Percentiles rank a stretch among this genome's conserved stretches.
These are phyloP conservation scores for Kluyveromyces aestuarii DNA, from an alignment of 805 yeast genomes.

Conservation along the genomic window DNA sequence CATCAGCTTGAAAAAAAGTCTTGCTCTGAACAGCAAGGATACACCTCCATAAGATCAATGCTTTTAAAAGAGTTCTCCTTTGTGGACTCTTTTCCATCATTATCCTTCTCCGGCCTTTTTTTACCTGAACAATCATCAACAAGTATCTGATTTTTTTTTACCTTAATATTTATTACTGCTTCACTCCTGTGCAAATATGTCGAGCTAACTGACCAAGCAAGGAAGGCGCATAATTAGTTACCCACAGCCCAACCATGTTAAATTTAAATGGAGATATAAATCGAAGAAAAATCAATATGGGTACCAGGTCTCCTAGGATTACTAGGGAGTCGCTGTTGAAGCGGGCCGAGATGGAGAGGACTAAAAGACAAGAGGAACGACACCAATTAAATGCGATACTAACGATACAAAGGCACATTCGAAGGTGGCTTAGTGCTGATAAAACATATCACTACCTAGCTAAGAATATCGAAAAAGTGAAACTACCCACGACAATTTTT, in stretches of 20 bases:
- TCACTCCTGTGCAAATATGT: too few relatives aligned
- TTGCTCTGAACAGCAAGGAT: slow-evolving; percentile 51
- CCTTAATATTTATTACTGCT: not conserved
- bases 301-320: slow-evolving; percentile 28
- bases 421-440: slow-evolving; percentile 18
- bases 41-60: slow-evolving; percentile 36
- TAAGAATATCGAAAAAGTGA: not conserved
- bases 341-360: slow-evolving; percentile 58
- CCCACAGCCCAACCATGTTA: slow-evolving; percentile 16
- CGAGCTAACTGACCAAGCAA: too few relatives aligned
- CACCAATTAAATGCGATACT: slow-evolving; percentile 40
- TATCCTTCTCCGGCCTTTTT: not conserved
- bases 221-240: too few relatives aligned
- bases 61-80: not conserved
- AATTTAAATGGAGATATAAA: slow-evolving; percentile 62
- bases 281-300: slow-evolving; percentile 53
- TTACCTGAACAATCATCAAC: not conserved
- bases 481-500: not conserved
- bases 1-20: slow-evolving; percentile 95
- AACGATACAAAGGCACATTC: slow-evolving; percentile 41
- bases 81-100: not conserved
- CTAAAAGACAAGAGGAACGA: slow-evolving; percentile 50
- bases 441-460: not conserved
- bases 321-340: slow-evolving; percentile 41
- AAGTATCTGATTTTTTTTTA: not conserved